Evolutionary conservation across 1,284 basidiomycete genomes (phyloP).

Genomic region (Cryptococcus sp.): DNA sequence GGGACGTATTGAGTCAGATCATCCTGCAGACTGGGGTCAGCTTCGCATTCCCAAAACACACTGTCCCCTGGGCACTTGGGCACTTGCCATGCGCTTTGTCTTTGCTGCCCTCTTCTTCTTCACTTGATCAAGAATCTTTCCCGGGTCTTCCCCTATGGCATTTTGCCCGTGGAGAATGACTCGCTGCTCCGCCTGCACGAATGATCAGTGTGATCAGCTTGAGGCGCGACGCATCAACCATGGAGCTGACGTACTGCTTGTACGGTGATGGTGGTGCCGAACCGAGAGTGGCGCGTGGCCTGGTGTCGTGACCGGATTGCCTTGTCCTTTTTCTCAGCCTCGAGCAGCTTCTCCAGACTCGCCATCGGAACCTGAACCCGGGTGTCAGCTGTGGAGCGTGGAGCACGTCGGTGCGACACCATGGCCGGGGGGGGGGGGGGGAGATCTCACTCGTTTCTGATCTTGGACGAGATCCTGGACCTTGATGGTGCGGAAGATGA

Average conservation of each 20-base stretch:
- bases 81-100: slow-evolving; percentile 53
- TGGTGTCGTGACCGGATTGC: slow-evolving; percentile 52
- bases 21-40: slow-evolving; percentile 48
- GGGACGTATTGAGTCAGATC: slow-evolving; percentile 45
- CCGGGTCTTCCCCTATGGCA: slow-evolving; percentile 70
- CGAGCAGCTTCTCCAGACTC: slow-evolving; percentile 65
- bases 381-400: not conserved
- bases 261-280: slow-evolving; percentile 86
- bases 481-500: slow-evolving; percentile 73
- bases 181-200: slow-evolving; percentile 45
- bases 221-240: no score
- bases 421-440: not conserved
- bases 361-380: slow-evolving; percentile 58
- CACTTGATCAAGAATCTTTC: slow-evolving; percentile 69
- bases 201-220: not conserved
- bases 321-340: slow-evolving; percentile 63
- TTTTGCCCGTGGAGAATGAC: slow-evolving; percentile 76
- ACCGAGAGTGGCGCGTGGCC: slow-evolving; percentile 82
- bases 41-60: not conserved
- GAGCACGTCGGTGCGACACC: not conserved
- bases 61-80: no score
- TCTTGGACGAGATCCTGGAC: slow-evolving; percentile 63
- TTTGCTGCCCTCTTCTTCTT: slow-evolving; percentile 65
- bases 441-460: slow-evolving; percentile 57
- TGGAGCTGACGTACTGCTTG: slow-evolving; percentile 53